These are phyloP conservation scores for Lepidium africanum DNA, from an alignment of 345 rosid genomes.

Conservation along the genomic window DNA sequence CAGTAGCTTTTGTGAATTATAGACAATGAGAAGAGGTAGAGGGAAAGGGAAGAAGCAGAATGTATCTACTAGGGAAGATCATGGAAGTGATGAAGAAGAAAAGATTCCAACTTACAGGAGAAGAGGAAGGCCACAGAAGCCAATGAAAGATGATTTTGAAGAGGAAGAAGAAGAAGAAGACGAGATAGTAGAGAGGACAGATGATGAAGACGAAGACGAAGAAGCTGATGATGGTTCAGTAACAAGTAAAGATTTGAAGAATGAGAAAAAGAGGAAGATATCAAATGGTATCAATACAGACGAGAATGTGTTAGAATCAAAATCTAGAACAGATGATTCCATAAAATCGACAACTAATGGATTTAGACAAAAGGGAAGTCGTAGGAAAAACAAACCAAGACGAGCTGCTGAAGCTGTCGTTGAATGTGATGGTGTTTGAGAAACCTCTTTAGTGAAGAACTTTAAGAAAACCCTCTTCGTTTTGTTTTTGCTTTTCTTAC, in stretches of 20 bases:
- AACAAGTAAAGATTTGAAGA: constrained; percentile 32
- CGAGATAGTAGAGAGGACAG: constrained; percentile 1
- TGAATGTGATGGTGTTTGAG: constrained; percentile 43
- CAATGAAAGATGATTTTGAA: constrained; percentile 38
- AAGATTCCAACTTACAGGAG: constrained; percentile 42
- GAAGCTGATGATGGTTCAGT: constrained; percentile 17
- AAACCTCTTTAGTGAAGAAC: neutral
- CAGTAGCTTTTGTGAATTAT: neutral
- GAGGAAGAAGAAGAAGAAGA: constrained; percentile 31
- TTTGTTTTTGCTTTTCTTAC: neutral
- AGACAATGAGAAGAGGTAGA: constrained; percentile 45
- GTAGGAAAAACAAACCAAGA: constrained; percentile 72
- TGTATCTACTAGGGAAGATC: constrained; percentile 37
- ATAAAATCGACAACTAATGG: constrained; percentile 35
- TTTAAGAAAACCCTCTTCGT: neutral
- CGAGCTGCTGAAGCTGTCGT: constrained; percentile 81
- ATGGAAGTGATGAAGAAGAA: constrained; percentile 57
- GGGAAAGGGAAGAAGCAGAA: constrained; percentile 69
- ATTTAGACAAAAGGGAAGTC: constrained; percentile 49
- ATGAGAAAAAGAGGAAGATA: constrained; percentile 52
- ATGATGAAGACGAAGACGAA: constrained; percentile 31
- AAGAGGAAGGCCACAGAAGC: constrained; percentile 73
- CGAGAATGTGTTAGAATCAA: constrained; percentile 40
- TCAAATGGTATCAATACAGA: constrained; percentile 31
- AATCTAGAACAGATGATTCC: constrained; percentile 35